Evolutionary conservation across 306 rosid species (phyloP), one percentile per base, ranked within the genome.

Genomic region (Sicyos edulis): DNA sequence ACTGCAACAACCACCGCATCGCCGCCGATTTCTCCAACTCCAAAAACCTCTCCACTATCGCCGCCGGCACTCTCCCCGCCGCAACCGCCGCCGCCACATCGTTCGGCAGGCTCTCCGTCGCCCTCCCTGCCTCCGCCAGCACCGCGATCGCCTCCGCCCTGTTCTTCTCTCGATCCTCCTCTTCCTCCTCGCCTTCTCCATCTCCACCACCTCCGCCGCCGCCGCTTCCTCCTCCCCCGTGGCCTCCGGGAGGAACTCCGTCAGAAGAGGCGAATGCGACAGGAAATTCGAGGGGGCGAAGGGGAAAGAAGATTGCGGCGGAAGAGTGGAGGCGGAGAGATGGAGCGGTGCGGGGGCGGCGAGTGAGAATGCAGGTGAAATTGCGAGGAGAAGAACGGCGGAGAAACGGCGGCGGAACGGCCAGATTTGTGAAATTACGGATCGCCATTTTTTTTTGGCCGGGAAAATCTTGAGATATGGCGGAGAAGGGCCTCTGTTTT

Each of bases 1-100:
- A 92, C 13, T 78, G 72, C 50, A 92, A 79, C 84, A 92, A 49
- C 96, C 96, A 88, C 37, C 96, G 73, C 54, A 76, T 74, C 53
- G 83, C 73, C 61, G 6, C 82, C 2, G 96, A 87, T 77, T 88
- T 84, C 74, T 92, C 93, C 74, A 92, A 69, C 79, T 88, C 86
- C 29, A 92, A 79, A 69, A 78, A 88, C 84, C 96, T 87, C 78
- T 63, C 74, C 82, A 88, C 86, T 12, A 90, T 87, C 58, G 73
- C 75, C 17, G 90, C 93, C 40, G 93, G 98, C n/a, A 92, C 79
- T 77, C 86, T 49, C 6, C 98, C 96, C 1, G 78, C 91, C 76
- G 40, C 72, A 9, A 87, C 72, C 1, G 96, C 98, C 42, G 81
- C 88, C n/a, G 83, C 91, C 50, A 92, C 77, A 73, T 92, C 98